These are phyloP conservation scores for Cryptococcus floricola DNA, from an alignment of 1,284 basidiomycete genomes.

Conservation along the genomic window DNA sequence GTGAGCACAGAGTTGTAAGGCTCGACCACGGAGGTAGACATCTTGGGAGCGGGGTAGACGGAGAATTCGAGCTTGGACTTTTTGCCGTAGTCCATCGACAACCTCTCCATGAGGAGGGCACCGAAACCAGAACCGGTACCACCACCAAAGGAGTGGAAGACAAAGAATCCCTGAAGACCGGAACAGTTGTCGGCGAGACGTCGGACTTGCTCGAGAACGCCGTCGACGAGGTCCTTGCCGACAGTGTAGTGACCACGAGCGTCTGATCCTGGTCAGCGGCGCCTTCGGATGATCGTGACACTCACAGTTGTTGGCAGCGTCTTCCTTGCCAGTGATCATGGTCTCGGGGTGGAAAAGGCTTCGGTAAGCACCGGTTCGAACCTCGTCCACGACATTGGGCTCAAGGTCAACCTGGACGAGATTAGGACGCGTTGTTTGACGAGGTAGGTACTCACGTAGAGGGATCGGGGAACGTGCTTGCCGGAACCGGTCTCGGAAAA, in stretches of 20 bases:
- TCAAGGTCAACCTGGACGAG: slow-evolving; percentile 70
- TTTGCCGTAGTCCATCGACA: slow-evolving; percentile 97
- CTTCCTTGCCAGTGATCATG: slow-evolving; percentile 98
- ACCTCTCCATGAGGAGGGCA: slow-evolving; percentile 89
- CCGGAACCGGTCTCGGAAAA: slow-evolving; percentile 67
- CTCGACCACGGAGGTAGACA: slow-evolving; percentile 96
- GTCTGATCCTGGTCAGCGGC: slow-evolving; percentile 55
- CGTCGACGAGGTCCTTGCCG: slow-evolving; percentile 86
- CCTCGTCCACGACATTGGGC: slow-evolving; percentile 93
- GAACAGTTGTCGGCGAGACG: slow-evolving; percentile 96
- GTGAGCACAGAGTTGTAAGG: slow-evolving; percentile 99
- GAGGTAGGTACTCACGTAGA: slow-evolving; percentile 61
- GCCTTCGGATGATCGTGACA: slow-evolving; percentile 1
- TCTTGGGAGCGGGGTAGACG: slow-evolving; percentile 91
- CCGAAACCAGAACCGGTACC: slow-evolving; percentile 99
- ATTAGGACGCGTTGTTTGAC: no score
- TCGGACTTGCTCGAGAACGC: slow-evolving; percentile 93
- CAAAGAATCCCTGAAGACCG: slow-evolving; percentile 98
- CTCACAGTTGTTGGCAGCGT: slow-evolving; percentile 98
- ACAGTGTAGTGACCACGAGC: slow-evolving; percentile 98
- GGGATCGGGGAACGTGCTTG: slow-evolving; percentile 95
- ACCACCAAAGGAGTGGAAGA: slow-evolving; percentile 99
- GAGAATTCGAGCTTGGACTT: slow-evolving; percentile 99
- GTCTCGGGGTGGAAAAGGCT: slow-evolving; percentile 98
- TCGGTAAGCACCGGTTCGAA: slow-evolving; percentile 90